Base-by-base conservation (phyloP, 2,329 filamentous ascomycete genomes). In the Aspergillus sp. region DNA sequence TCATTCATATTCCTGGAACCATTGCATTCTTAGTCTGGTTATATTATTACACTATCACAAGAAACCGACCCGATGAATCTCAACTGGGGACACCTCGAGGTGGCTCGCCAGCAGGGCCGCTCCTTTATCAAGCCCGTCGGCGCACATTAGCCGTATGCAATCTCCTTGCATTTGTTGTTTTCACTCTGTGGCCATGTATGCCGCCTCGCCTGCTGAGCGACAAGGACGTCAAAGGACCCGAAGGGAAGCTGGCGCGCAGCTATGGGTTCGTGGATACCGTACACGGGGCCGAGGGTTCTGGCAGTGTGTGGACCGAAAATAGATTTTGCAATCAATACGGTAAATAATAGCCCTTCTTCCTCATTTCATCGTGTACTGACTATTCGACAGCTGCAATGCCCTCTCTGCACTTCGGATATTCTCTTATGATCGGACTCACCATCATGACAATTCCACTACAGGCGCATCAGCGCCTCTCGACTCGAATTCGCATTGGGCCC, bases 1-100 rank as follows among this genome's bases (percentile, higher is more conserved):
- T 90, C 73, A 90, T 91, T 66, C 89, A 91, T 71, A 91, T 91
- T 57, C 89, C 88, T 0, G 88, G 87, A 14, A 90, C 88, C 6
- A 90, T 91, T 63, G 80, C 87, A 45, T 91, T 90, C 68, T 78
- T 86, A 23, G 80, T 85, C 39, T 82, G 84, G 68, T 80, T 91
- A 4, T 91, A 85, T 76, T 89, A 88, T 75, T 82, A 88, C 69
- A 90, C 87, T 47, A 89, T 86, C 23, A 87, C 85, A 7, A 81
- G 81, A 52, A 84, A 84, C 68, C 77, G 82, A 33, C 70, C 74
- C 35, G 69, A 77, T 56, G 73, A 78, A 14, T 67, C 70, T 19
- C 76, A 76, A 35, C 60, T 68, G 5, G 76, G 73, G 44, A 77
- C 77, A 49, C 66, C 71, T 21, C 62, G 66, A n/a, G 70, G 73